Base-by-base conservation (phyloP, 2,329 filamentous ascomycete species). In the Exophiala lecanii-corni region DNA sequence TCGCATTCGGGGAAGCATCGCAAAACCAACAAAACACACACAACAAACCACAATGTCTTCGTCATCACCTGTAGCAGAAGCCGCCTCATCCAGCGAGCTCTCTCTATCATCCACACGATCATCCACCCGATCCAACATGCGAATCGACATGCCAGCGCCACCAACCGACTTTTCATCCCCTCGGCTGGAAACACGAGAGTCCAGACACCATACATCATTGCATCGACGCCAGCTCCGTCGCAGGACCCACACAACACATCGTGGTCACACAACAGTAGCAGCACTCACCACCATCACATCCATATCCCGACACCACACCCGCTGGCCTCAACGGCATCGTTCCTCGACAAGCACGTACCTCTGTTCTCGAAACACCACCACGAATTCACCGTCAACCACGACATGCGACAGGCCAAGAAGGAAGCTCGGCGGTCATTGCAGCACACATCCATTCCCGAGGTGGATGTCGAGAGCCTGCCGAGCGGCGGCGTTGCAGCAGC, bases 331-430 rank as follows among this genome's bases (percentile, higher is more conserved):
- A 32, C 47, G 9, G 15, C 42, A 9, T 28, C 31, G 13, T 48
- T 42, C 36, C 42, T 51, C 15, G 49, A 51, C 41, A 48, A 48
- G 20, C 45, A 51, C 34, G 49, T 51, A 20, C 41, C 44, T 10
- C 9, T 43, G n/a, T 51, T 51, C 34, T 36, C 48, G 10, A 45
- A 51, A 12, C 49, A 51, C 36, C 49, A 51, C 39, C 19, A 23
- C 19, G 49, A 49, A 30, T 45, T 33, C 38, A 21, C 16, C 10
- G 21, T 45, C 4, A 39, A 47, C 25, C 31, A 37, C 9, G 41
- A 47, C 13, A 21, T 36, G 9, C 40, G 47, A 3, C 16, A 21
- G 19, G 49, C 49, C 4, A 45, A 41, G 21, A 41, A 39, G 25
- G 49, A 51, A 10, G 49, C 49, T 26, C 41, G 49, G 9, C 41